Percentiles rank a stretch among this genome's conserved stretches.
Conservation (phyloP, 2,329 filamentous ascomycete genomes). For the Cladosporium sp. region DNA sequence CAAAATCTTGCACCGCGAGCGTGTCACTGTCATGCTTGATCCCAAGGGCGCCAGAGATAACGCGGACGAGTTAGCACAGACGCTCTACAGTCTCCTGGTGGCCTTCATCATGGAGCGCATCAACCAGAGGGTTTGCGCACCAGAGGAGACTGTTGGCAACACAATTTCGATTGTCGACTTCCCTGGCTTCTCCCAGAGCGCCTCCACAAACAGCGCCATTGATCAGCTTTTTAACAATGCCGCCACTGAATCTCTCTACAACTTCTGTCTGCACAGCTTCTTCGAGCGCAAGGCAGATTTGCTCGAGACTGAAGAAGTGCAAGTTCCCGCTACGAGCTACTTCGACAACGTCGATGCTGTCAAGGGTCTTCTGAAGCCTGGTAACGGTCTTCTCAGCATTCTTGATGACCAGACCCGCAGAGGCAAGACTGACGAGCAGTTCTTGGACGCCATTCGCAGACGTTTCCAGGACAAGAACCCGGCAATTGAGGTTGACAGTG, state of each 20-base stretch:
- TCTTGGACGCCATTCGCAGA: conserved; percentile 87
- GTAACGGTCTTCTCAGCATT: conserved; percentile 91
- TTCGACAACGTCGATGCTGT: conserved; percentile 97
- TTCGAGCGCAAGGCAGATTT: conserved; percentile 93
- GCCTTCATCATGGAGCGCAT: conserved; percentile 91
- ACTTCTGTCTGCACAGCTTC: conserved; percentile 91
- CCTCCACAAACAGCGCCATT: conserved; percentile 78
- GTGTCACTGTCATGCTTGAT: conserved; percentile 98
- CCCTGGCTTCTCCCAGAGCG: conserved; percentile 85
- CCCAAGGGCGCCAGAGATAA: conserved; percentile 86
- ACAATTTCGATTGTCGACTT: conserved; percentile 96
- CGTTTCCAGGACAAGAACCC: conserved; percentile 94
- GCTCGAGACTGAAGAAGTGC: conserved; percentile 91
- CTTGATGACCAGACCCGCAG: conserved; percentile 93
- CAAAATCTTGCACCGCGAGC: conserved; percentile 92
- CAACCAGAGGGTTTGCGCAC: conserved; percentile 84
- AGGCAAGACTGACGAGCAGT: conserved; percentile 82
- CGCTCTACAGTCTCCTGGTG: conserved; percentile 89
- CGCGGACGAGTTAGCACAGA: conserved; percentile 90
- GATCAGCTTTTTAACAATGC: conserved; percentile 96
- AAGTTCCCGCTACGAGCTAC: conserved; percentile 87
- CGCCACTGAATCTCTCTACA: conserved; percentile 88
- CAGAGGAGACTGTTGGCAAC: conserved; percentile 86
- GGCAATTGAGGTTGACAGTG: conserved; percentile 76
- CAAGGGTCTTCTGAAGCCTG: conserved; percentile 84